Conservation (phyloP, 805 yeast species). For the Candida alai region DNA sequence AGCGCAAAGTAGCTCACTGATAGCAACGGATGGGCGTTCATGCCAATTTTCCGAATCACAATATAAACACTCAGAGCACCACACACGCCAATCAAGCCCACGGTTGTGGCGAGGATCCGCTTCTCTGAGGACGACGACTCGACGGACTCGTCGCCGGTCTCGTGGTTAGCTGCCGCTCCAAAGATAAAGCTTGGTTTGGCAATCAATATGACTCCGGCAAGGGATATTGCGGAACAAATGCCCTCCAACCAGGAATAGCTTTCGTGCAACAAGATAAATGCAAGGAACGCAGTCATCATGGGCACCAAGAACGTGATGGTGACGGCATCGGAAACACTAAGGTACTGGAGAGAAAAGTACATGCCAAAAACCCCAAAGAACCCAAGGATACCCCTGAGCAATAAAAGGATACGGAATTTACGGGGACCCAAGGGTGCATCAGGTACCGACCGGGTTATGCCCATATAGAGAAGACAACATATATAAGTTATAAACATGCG, state of each 20-base stretch:
- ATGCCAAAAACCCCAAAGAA: slow-evolving; percentile 75
- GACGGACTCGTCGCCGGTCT: slow-evolving; percentile 31
- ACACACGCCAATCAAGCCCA: slow-evolving; percentile 62
- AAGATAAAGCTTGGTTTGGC: slow-evolving; percentile 78
- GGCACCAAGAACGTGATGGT: slow-evolving; percentile 79
- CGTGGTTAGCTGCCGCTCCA: slow-evolving; percentile 37
- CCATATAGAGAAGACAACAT: slow-evolving; percentile 57
- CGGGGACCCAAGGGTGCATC: slow-evolving; percentile 71
- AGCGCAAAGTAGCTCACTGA: slow-evolving; percentile 76
- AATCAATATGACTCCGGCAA: slow-evolving; percentile 73
- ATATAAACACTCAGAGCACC: slow-evolving; percentile 72
- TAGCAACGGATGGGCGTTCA: slow-evolving; percentile 72
- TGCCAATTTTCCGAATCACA: slow-evolving; percentile 70
- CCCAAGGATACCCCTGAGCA: slow-evolving; percentile 68
- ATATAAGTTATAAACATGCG: slow-evolving; percentile 72
- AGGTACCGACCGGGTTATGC: slow-evolving; percentile 43
- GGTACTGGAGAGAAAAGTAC: slow-evolving; percentile 68
- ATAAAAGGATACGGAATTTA: slow-evolving; percentile 49
- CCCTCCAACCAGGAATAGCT: slow-evolving; percentile 64
- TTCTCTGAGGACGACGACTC: slow-evolving; percentile 53
- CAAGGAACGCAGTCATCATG: slow-evolving; percentile 67
- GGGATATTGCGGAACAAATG: slow-evolving; percentile 61
- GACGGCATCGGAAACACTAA: slow-evolving; percentile 77
- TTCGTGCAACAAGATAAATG: slow-evolving; percentile 66
- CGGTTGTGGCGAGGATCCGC: slow-evolving; percentile 57